These are phyloP conservation scores for Chlamydomonas sp. DNA, from an alignment of 139 green algal genomes.

Conservation along the genomic window DNA sequence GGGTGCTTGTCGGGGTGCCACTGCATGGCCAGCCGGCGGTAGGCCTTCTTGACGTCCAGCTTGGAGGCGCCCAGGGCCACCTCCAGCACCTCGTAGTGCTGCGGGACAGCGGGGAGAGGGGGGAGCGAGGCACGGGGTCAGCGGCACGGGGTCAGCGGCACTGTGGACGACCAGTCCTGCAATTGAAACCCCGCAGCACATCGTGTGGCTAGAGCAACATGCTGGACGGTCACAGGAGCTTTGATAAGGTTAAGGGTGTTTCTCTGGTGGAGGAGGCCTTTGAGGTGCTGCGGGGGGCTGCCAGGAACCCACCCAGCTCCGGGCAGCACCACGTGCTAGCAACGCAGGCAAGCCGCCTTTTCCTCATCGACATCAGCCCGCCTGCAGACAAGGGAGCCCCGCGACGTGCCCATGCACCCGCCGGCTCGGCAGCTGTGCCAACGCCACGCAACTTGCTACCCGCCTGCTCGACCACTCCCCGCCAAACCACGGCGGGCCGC, in stretches of 20 bases:
- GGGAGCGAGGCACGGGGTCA: neutral
- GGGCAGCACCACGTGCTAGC: too few relatives aligned
- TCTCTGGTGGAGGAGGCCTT: too few relatives aligned
- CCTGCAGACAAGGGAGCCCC: too few relatives aligned
- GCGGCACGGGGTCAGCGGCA: neutral
- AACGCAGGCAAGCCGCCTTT: too few relatives aligned
- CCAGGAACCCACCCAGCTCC: neutral
- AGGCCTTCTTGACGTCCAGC: slow-evolving; percentile 85
- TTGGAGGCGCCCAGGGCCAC: slow-evolving; percentile 79
- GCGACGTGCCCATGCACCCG: too few relatives aligned
- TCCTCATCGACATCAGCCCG: too few relatives aligned
- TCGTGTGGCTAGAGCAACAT: neutral
- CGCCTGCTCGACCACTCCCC: too few relatives aligned
- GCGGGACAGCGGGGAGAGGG: slow-evolving; percentile 2
- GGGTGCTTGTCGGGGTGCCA: slow-evolving; percentile 93
- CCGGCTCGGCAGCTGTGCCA: too few relatives aligned
- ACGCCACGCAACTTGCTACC: too few relatives aligned
- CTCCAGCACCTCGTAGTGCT: slow-evolving; percentile 83
- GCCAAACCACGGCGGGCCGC: too few relatives aligned
- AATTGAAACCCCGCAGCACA: too few relatives aligned
- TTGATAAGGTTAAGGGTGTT: neutral
- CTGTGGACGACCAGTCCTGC: too few relatives aligned
- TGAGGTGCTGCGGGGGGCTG: neutral
- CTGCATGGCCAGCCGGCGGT: slow-evolving; percentile 79
- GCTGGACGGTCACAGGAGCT: neutral